phyloP scores from a whole-genome alignment of 495 filamentous ascomycete genomes.

The Bacidia gigantensis region DNA sequence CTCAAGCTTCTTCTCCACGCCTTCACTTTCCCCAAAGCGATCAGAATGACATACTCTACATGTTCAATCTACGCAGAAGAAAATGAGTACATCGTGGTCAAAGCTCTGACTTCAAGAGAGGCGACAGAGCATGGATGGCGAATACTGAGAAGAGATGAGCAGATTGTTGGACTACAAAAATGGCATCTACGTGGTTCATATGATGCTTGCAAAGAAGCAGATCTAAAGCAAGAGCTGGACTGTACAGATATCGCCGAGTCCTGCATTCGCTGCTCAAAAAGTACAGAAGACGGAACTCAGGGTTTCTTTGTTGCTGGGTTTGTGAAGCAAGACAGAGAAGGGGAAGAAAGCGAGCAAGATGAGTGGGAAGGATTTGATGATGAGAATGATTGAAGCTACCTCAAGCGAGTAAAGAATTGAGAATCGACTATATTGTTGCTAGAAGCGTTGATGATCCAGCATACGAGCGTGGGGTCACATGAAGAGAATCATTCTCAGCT shows the following conservation, averaged over 20 bases:
- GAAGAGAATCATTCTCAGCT: too few relatives aligned
- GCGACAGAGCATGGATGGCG: conserved; percentile 63
- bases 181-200: conserved; percentile 57
- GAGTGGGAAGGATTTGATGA: conserved; percentile 33
- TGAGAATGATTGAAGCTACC: neutral
- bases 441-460: too few relatives aligned
- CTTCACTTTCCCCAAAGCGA: conserved; percentile 64
- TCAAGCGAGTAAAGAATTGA: too few relatives aligned
- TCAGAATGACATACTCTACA: conserved; percentile 75
- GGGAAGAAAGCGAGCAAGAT: conserved; percentile 17
- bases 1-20: conserved; percentile 67
- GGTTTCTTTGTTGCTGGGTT: conserved; percentile 63
- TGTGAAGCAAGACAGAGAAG: conserved; percentile 33
- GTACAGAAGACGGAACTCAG: conserved; percentile 61
- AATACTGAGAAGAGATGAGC: conserved; percentile 52
- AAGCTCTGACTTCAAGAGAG: conserved; percentile 48
- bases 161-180: conserved; percentile 52
- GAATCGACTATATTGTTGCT: too few relatives aligned
- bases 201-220: conserved; percentile 21
- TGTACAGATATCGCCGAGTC: conserved; percentile 44
- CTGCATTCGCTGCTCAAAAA: conserved; percentile 70
- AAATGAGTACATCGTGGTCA: conserved; percentile 72
- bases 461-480: too few relatives aligned
- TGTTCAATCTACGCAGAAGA: conserved; percentile 78
- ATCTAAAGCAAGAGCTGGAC: conserved; percentile 21